Evolutionary conservation across 805 yeast species (phyloP), one percentile per base, ranked within the genome.

Genomic region (Clavispora asparagi): DNA sequence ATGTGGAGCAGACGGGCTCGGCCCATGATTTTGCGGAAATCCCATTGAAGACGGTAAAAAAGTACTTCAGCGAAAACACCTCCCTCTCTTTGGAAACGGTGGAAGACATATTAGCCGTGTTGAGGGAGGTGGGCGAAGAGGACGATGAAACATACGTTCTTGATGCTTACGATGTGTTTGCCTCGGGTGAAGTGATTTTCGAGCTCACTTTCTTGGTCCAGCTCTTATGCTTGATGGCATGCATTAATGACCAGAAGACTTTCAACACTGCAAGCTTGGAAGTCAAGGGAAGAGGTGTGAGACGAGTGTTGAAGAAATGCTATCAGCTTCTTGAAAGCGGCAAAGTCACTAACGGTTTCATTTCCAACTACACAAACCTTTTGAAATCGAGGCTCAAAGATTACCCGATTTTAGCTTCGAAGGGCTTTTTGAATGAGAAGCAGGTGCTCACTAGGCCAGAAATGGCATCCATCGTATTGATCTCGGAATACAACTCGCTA

Each of bases 1-100:
- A 87, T 57, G 94, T 89, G 25, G 97, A 91, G 65, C 62, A 68
- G 50, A 73, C 71, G 17, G 87, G 88, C 0, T 85, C 94, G 1
- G 78, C 77, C 40, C 79, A 71, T 60, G 98, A 92, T 62, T 85
- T 87, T 57, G 96, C 84, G 7, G 98, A 92, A 63, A 56, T 92
- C 3, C 72, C 82, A 1, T 53, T 83, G 25, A 53, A 58, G 0
- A 58, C 61, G 4, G 69, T 83, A 12, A 69, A 66, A 42, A 56
- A 63, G 1, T 70, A 69, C 8, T 72, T 78, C 42, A 44, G 50
- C 3, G 50, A 51, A 13, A 49, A 52, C 8, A 51, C 53, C 6
- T 25, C 62, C 9, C 40, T 58, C n/a, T 50, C 62, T 10, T 29
- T 50, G 6, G 64, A 59, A 6, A 57, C 61, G 6, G 53, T 79